Base-by-base conservation (phyloP, 176 grass and related monocot species). In the Tillandsia fasciculata region DNA sequence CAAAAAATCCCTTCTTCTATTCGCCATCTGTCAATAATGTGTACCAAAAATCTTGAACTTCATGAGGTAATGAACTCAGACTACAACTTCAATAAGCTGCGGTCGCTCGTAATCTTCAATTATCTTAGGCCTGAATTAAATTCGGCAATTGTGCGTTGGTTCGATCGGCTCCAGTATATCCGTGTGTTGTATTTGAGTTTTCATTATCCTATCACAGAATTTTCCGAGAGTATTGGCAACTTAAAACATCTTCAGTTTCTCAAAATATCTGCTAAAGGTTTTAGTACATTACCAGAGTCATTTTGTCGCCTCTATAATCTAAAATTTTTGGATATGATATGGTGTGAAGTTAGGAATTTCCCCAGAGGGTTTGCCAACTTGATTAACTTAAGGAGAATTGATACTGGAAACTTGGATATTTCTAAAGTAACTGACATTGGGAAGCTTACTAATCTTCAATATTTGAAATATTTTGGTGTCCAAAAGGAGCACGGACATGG, bases 221-320 rank as follows among this genome's bases (percentile, higher is more conserved):
- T 20, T 20, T 0, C 20, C 20, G 20, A 20, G 20, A 20, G 20
- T 20, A 20, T 20, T 20, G 20, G 20, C 20, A 20, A 20, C 20
- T 20, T 20, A 20, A 20, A 20, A 20, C 82, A 84, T 84, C 73
- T 88, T 17, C 48, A 75, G 15, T 82, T 72, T 54, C 70, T 85
- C 33, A 84, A 82, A 65, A 69, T 88, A 49, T 64, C 77, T 64
- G 69, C 64, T 20, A 74, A 51, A 9, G n/a, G 18, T 33, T 70
- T 74, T 17, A 17, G 15, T 69, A 6, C 13, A 24, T 27, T 77
- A 50, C 85, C 73, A 51, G 64, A 84, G 70, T 81, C 63, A 20
- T 65, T 81, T 8, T 77, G 50, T 42, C 77, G 51, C 63, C 81
- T 84, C 15, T 81, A 80, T 63, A 68, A 88, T 76, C 71, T 88